Percentiles rank a stretch among this genome's conserved stretches.
phyloP scores from a whole-genome alignment of 2,329 filamentous ascomycete genomes.

The Calcarisporium arbuscula region DNA sequence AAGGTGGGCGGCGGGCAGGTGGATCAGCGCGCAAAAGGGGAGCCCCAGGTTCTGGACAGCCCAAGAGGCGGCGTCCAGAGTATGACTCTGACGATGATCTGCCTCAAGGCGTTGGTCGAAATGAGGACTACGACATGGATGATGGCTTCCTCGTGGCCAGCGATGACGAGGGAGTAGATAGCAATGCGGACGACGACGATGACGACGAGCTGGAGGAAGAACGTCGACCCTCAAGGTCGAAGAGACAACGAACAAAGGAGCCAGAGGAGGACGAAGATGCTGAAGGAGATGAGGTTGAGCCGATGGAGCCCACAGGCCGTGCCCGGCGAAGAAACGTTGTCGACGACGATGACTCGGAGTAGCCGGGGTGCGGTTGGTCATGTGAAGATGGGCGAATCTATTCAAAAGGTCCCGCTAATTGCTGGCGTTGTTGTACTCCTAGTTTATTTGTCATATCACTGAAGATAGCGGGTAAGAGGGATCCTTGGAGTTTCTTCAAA shows the following conservation, averaged over 20 bases:
- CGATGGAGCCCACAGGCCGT: conserved; percentile 33
- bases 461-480: too few relatives aligned
- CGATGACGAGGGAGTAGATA: conserved; percentile 63
- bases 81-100: conserved; percentile 75
- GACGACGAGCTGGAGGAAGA: conserved; percentile 50
- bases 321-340: conserved; percentile 50
- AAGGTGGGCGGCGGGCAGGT: conserved; percentile 48
- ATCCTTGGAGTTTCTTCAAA: too few relatives aligned
- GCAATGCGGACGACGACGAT: conserved; percentile 57
- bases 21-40: conserved; percentile 48
- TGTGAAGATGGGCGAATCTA: too few relatives aligned
- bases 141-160: conserved; percentile 74
- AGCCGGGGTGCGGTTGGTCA: too few relatives aligned
- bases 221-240: conserved; percentile 37
- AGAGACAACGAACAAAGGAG: conserved; percentile 45
- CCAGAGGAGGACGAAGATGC: conserved; percentile 44
- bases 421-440: too few relatives aligned
- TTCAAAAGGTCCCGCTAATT: too few relatives aligned
- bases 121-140: conserved; percentile 73
- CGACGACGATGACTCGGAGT: conserved; percentile 54
- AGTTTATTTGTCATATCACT: too few relatives aligned
- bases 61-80: conserved; percentile 52
- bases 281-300: conserved; percentile 48
- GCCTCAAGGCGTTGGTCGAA: conserved; percentile 51
- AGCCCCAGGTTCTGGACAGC: conserved; percentile 40